A percentile compares a stretch with the other conserved stretches of the same genome.
Evolutionary conservation across 352 stramenopile species (phyloP).

Genomic region (Phytophthora pistaciae): DNA sequence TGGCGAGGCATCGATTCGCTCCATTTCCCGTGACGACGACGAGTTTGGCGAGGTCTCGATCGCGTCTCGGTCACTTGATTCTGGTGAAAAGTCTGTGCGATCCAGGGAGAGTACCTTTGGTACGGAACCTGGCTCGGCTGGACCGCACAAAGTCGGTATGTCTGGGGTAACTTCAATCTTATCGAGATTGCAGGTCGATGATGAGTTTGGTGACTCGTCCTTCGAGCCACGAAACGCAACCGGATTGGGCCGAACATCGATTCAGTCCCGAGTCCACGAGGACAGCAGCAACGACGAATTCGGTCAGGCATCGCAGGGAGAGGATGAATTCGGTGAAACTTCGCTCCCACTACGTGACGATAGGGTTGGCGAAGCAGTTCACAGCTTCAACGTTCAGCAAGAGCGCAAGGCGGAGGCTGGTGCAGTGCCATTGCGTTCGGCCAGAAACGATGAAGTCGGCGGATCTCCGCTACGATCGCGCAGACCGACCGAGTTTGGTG

Average conservation of each 20-base stretch:
- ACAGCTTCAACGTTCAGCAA: neutral
- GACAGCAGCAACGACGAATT: neutral
- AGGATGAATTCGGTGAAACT: neutral
- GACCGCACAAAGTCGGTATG: neutral
- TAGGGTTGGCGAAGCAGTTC: neutral
- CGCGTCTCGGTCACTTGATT: neutral
- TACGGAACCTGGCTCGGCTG: neutral
- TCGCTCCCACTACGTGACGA: neutral
- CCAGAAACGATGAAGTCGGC: neutral
- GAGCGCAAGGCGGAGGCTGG: neutral
- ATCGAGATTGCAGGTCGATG: neutral
- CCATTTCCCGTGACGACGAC: neutral
- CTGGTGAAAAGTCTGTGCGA: neutral
- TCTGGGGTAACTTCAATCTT: neutral
- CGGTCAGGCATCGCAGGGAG: neutral
- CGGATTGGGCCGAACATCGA: neutral
- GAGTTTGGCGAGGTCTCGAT: neutral
- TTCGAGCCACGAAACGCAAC: neutral
- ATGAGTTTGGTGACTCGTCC: neutral
- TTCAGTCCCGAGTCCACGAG: neutral
- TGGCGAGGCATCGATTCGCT: neutral
- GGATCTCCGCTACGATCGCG: neutral
- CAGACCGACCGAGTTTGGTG: constrained; percentile 9
- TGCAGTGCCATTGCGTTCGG: neutral
- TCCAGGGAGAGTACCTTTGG: neutral